Evolutionary conservation across 176 grass and related monocot genomes (phyloP).

Genomic region (Tillandsia fasciculata): DNA sequence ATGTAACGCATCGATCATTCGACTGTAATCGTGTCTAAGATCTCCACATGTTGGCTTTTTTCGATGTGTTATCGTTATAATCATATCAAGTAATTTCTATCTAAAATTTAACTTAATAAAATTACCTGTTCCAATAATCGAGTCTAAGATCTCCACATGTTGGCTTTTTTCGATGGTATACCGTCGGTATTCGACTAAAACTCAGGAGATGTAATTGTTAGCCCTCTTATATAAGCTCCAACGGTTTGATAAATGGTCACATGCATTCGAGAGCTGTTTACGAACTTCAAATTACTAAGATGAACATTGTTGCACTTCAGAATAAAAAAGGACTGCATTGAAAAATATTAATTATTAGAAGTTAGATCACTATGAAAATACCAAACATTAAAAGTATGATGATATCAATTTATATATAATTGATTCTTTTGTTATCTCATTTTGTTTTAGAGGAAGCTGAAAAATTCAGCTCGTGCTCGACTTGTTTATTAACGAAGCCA

Average conservation of each 20-base stretch:
- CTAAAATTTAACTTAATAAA: not conserved
- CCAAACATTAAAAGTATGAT: too few relatives aligned
- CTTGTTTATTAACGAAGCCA: too few relatives aligned
- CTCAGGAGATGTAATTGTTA: not conserved
- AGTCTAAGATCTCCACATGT: not conserved
- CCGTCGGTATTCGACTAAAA: conserved; percentile 14
- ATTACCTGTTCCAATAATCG: conserved; percentile 7
- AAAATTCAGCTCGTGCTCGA: too few relatives aligned
- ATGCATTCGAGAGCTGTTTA: conserved; percentile 9
- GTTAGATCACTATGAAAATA: too few relatives aligned
- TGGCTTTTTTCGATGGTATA: conserved; percentile 1
- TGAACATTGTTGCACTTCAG: not conserved
- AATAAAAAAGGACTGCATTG: not conserved
- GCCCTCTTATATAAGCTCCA: not conserved
- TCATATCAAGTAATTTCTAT: not conserved
- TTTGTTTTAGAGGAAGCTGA: too few relatives aligned
- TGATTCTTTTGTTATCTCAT: too few relatives aligned
- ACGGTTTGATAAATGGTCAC: not conserved
- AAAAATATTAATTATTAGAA: not conserved
- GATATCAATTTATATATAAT: too few relatives aligned
- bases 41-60: too few relatives aligned
- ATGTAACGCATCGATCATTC: not conserved
- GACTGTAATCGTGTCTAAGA: not conserved
- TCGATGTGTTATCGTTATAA: not conserved
- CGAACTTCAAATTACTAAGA: not conserved